Evolutionary conservation across 176 grass and related monocot species (phyloP).

Genomic region (Urochloa ruziziensis): DNA sequence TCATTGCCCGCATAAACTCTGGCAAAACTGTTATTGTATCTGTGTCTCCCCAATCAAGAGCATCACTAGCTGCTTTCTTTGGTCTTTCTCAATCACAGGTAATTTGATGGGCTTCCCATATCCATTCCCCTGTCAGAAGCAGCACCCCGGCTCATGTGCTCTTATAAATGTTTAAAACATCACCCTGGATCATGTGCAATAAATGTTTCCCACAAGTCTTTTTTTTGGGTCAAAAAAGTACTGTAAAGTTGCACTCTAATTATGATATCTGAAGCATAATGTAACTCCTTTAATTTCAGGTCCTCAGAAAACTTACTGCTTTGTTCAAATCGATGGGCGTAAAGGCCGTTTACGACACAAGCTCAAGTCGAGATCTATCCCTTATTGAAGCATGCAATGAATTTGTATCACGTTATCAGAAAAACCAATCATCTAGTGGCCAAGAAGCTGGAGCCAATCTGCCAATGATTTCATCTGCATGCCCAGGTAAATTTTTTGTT

Average conservation of each 20-base stretch:
- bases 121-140: neutral
- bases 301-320: slow-evolving; percentile 70
- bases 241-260: neutral
- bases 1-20: slow-evolving; percentile 65
- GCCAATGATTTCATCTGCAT: slow-evolving; percentile 89
- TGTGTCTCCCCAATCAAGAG: slow-evolving; percentile 90
- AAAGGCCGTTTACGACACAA: slow-evolving; percentile 85
- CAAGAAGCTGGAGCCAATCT: slow-evolving; percentile 59
- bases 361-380: slow-evolving; percentile 80
- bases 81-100: slow-evolving; percentile 82
- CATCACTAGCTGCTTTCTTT: slow-evolving; percentile 90
- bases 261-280: neutral
- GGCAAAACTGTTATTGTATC: slow-evolving; percentile 74
- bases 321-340: slow-evolving; percentile 89
- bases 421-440: slow-evolving; percentile 38
- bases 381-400: slow-evolving; percentile 93
- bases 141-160: neutral
- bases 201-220: neutral
- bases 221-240: neutral
- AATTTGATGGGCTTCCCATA: neutral
- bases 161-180: neutral
- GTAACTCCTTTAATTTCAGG: slow-evolving; percentile 47
- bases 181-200: neutral
- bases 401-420: slow-evolving; percentile 73
- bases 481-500: slow-evolving; percentile 61